Percentiles rank a stretch among this genome's conserved stretches.
phyloP scores from a whole-genome alignment of 2,329 filamentous ascomycete genomes.

The Pseudocercospora ulei region DNA sequence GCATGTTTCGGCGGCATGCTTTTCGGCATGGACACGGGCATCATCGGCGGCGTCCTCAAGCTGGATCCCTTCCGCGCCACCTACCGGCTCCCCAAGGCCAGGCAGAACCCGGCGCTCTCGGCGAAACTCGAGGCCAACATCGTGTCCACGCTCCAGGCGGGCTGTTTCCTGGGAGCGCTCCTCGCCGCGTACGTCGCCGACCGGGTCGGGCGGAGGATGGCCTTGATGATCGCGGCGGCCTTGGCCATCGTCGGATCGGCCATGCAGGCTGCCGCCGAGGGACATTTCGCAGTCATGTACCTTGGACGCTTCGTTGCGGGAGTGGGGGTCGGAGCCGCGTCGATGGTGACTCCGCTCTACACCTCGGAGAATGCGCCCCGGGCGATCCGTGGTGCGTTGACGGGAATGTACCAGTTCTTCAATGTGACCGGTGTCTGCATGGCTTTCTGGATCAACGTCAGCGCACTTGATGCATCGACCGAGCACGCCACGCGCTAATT shows the following conservation, averaged over 20 bases:
- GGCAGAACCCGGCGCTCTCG: conserved; percentile 21
- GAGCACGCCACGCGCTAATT: no score
- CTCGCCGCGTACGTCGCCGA: conserved; percentile 62
- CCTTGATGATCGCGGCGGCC: conserved; percentile 53
- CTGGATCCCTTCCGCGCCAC: conserved; percentile 51
- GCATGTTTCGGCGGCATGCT: conserved; percentile 60
- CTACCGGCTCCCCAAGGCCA: conserved; percentile 42
- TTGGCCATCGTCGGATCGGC: conserved; percentile 59
- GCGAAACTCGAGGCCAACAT: conserved; percentile 39
- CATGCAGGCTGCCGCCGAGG: conserved; percentile 55
- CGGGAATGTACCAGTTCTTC: conserved; percentile 53
- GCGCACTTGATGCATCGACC: background rate
- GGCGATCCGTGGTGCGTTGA: conserved; percentile 46
- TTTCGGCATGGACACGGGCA: conserved; percentile 58
- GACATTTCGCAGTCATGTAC: conserved; percentile 21
- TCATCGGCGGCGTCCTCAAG: conserved; percentile 57
- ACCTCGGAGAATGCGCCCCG: conserved; percentile 43
- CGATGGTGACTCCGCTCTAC: conserved; percentile 52
- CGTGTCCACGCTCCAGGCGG: conserved; percentile 63
- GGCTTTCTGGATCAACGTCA: conserved; percentile 6
- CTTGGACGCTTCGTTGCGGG: conserved; percentile 43
- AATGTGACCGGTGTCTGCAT: conserved; percentile 34
- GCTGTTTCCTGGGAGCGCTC: conserved; percentile 66
- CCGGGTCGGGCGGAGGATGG: conserved; percentile 57
- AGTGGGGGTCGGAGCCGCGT: conserved; percentile 32